Base-by-base conservation (phyloP, 805 yeast genomes). In the Candida coleopterorum region DNA sequence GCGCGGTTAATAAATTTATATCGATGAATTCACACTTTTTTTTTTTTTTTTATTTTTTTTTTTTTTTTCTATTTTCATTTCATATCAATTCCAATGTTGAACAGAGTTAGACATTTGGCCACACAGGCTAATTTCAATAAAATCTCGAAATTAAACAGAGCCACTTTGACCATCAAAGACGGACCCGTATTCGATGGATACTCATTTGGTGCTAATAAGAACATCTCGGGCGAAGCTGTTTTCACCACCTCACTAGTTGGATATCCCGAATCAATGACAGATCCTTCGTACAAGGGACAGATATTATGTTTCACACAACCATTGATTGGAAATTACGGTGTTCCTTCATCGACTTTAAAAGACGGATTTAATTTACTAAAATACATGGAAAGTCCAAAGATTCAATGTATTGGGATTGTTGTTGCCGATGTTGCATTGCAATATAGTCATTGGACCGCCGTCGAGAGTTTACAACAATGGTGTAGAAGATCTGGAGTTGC, bases 391-490 rank as follows among this genome's bases (percentile, higher is more conserved):
- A 77, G 89, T 40, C 93, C 97, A 4, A 77, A 75, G 49, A 80
- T 86, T 39, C 97, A 93, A 65, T 89, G 97, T 64, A 81, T 85
- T 43, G 99, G 97, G 50, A 87, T 93, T 41, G 95, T 93, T 33
- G 98, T 93, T 18, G 85, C 95, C 29, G 96, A 93, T 56, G 96
- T 78, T 38, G 97, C 98, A 16, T 75, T 89, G 74, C 76, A 88
- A 58, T 87, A 90, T 64, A 86, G 96, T n/a, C 99, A 93, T 62
- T 93, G 98, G 98, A 89, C 97, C 25, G 99, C 99, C 3, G 96
- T 93, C 23, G 97, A 93, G 68, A 82, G 95, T 14, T 74, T 93
- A 40, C 84, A 86, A 42, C 85, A 85, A 50, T 93, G 97, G 98
- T 93, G 98, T 70, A 78, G 85, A 64, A 81, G 96, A 57, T 94